phyloP scores from a whole-genome alignment of 441 rosid species.

The Daphne laureola region DNA sequence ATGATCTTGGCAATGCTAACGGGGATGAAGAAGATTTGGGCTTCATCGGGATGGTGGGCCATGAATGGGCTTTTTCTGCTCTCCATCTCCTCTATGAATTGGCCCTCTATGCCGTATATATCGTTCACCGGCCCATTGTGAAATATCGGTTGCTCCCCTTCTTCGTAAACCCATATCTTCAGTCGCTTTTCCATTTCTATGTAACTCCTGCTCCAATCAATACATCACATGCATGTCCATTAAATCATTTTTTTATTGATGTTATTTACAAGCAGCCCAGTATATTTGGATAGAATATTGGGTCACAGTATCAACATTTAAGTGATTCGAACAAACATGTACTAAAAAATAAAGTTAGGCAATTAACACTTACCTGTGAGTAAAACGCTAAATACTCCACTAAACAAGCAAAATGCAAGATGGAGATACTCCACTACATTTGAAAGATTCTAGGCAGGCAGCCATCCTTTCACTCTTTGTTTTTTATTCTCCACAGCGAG shows the following conservation, averaged over 20 bases:
- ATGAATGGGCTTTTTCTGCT: slow-evolving; percentile 21
- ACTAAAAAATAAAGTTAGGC: no score
- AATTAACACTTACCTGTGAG: no score
- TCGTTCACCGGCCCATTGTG: slow-evolving; percentile 42
- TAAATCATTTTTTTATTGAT: no score
- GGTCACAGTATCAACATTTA: not conserved
- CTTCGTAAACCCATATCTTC: slow-evolving; percentile 52
- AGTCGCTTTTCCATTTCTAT: slow-evolving; percentile 53
- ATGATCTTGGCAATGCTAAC: slow-evolving; percentile 34
- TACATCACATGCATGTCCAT: no score
- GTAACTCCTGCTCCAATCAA: slow-evolving; percentile 31
- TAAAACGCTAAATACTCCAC: no score
- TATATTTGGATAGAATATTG: not conserved
- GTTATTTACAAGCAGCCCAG: no score
- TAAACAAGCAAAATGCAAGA: no score
- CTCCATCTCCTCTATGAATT: slow-evolving; percentile 39
- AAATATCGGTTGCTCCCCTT: slow-evolving; percentile 51
- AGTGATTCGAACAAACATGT: no score
- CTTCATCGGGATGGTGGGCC: slow-evolving; percentile 30
- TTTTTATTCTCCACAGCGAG: not conserved
- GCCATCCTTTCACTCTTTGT: no score
- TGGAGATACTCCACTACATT: not conserved
- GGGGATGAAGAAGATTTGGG: slow-evolving; percentile 42
- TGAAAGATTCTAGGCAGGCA: slow-evolving; percentile 4
- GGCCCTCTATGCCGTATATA: slow-evolving; percentile 43